Evolutionary conservation across 116 monocot genomes (phyloP).

Genomic region (Thalassia testudinum): DNA sequence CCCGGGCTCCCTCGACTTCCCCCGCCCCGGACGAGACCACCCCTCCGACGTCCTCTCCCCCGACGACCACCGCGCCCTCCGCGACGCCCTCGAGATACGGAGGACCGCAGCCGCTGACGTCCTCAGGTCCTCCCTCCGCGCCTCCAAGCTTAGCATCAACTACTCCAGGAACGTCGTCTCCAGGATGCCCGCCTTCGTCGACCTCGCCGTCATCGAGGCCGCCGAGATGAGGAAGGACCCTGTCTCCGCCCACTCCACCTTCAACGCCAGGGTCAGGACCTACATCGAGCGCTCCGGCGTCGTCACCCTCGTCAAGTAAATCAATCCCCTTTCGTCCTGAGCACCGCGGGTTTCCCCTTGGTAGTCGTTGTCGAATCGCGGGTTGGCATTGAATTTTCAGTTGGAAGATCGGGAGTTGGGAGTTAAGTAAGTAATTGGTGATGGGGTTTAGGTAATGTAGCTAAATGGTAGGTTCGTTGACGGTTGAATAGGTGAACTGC

Average conservation of each 20-base stretch:
- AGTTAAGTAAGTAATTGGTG: too few species aligned
- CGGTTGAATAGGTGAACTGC: too few species aligned
- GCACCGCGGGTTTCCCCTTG: too few species aligned
- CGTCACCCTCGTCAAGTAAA: constrained; percentile 87
- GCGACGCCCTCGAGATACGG: constrained; percentile 58
- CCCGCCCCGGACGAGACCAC: constrained; percentile 4
- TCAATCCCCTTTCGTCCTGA: too few species aligned
- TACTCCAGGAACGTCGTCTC: constrained; percentile 53
- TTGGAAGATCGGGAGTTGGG: too few species aligned
- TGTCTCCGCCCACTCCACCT: constrained; percentile 53
- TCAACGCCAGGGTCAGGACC: constrained; percentile 60
- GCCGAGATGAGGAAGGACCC: constrained; percentile 47
- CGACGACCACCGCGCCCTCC: constrained; percentile 23
- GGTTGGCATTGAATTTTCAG: too few species aligned
- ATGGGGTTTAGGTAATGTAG: too few species aligned
- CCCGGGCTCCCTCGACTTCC: constrained; percentile 62
- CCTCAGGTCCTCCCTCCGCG: constrained; percentile 38
- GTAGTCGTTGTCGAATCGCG: too few species aligned
- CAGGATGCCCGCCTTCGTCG: constrained; percentile 43
- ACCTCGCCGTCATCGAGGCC: constrained; percentile 58
- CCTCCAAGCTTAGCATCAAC: constrained; percentile 47
- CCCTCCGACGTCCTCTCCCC: neutral
- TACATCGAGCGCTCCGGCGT: constrained; percentile 65
- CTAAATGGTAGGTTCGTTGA: too few species aligned
- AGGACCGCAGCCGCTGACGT: constrained; percentile 55